Evolutionary conservation across 129 eudicot species (phyloP).

Genomic region (Arctium lappa): DNA sequence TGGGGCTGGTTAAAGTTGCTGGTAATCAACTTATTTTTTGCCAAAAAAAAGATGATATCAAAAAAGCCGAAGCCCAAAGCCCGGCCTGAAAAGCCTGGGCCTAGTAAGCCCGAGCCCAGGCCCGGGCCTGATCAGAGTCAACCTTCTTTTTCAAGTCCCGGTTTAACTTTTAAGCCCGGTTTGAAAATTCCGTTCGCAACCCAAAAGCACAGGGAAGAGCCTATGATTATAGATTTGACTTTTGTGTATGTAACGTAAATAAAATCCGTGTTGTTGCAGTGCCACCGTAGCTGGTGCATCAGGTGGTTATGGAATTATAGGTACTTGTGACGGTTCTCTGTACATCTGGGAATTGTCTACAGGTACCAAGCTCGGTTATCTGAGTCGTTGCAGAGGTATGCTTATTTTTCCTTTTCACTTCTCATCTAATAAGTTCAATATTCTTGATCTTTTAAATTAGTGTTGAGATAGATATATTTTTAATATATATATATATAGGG

Average conservation of each 20-base stretch:
- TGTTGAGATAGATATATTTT: too few species aligned
- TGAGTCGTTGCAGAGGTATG: conserved; percentile 61
- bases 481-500: too few species aligned
- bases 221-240: not conserved
- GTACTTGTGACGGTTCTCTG: conserved; percentile 58
- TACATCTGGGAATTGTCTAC: conserved; percentile 83
- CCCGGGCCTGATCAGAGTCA: too few species aligned
- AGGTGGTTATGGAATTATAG: conserved; percentile 76
- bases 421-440: not conserved
- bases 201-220: not conserved
- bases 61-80: not conserved
- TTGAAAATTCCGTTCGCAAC: too few species aligned
- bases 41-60: too few species aligned
- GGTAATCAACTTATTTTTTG: too few species aligned
- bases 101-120: too few species aligned
- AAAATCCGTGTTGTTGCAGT: conserved; percentile 41
- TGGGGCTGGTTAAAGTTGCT: too few species aligned
- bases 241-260: not conserved
- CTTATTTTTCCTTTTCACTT: conserved; percentile 1
- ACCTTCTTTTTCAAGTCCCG: too few species aligned
- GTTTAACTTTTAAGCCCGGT: too few species aligned
- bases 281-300: conserved; percentile 58
- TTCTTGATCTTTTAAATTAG: too few species aligned
- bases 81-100: too few species aligned
- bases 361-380: conserved; percentile 49